Conservation (phyloP, 73 alveolate genomes). For the Blepharisma japonicum region DNA sequence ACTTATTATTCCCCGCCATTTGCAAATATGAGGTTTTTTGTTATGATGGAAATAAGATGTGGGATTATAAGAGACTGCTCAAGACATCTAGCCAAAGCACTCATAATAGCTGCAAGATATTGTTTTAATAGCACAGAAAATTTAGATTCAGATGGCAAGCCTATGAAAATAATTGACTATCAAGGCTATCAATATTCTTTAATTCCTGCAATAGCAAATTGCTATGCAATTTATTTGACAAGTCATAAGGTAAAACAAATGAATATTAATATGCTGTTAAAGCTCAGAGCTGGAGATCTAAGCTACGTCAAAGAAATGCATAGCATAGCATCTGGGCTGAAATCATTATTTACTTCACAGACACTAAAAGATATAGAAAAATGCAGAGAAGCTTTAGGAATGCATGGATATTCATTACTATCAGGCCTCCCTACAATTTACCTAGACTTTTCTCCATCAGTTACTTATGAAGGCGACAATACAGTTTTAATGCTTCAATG, state of each 20-base stretch:
- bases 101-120: conserved; percentile 66
- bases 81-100: conserved; percentile 41
- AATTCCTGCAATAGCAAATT: conserved; percentile 42
- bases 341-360: conserved; percentile 54
- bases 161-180: conserved; percentile 58
- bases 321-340: conserved; percentile 39
- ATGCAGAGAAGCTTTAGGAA: conserved; percentile 77
- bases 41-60: background rate
- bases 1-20: background rate
- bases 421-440: conserved; percentile 51
- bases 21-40: background rate
- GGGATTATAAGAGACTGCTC: background rate
- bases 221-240: conserved; percentile 61
- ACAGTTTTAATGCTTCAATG: background rate
- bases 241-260: conserved; percentile 22
- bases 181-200: conserved; percentile 56
- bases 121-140: conserved; percentile 55
- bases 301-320: background rate
- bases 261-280: background rate
- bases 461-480: background rate
- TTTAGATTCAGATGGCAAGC: too few species aligned
- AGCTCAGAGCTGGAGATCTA: background rate
- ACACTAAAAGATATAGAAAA: conserved; percentile 61
- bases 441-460: background rate
- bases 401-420: conserved; percentile 69